Base-by-base conservation (phyloP, 257 asterid genomes). In the Agastache rugosa region DNA sequence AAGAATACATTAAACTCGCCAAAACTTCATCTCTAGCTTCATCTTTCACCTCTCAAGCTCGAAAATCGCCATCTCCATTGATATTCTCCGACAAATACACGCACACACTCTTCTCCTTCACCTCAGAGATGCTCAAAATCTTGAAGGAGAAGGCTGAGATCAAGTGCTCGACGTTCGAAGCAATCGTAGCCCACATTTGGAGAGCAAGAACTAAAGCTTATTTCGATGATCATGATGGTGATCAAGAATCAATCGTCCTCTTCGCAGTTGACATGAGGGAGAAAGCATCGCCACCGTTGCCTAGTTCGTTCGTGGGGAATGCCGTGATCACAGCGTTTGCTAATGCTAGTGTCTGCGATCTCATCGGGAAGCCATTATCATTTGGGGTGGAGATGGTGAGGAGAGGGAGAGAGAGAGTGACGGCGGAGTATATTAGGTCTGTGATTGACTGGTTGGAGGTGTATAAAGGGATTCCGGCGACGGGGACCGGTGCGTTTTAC, bases 381-480 rank as follows among this genome's bases (percentile, higher is more conserved):
- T 56, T 23, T 15, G 63, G 4, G 39, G 63, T 56, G 63, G 63
- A 56, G 39, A 56, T 25, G 63, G 63, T 58, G 63, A 58, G 63
- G 63, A 12, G 63, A 6, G 63, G 63, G 63, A 56, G 37, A 31
- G 63, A 56, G 63, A 56, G 63, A 29, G 63, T 56, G 63, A 56
- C 35, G 17, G 17, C 63, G 63, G 37, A 56, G 37, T 56, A 56
- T 56, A 56, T 56, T 4, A 22, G 35, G 63, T 56, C 63, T 2
- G 63, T 56, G 63, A 25, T 56, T 9, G 63, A 56, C 3, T 56
- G 63, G 39, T 5, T 56, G 63, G 39, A 58, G 63, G 39, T 58
- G 63, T 58, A 58, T 25, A 58, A 58, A 5, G 39, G 63, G 63
- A 58, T 58, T 58, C 63, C 63, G 11, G 63, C 63, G 11, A 58